Conservation (phyloP, 1,139 yeast genomes). For the Hansenula sp. region DNA sequence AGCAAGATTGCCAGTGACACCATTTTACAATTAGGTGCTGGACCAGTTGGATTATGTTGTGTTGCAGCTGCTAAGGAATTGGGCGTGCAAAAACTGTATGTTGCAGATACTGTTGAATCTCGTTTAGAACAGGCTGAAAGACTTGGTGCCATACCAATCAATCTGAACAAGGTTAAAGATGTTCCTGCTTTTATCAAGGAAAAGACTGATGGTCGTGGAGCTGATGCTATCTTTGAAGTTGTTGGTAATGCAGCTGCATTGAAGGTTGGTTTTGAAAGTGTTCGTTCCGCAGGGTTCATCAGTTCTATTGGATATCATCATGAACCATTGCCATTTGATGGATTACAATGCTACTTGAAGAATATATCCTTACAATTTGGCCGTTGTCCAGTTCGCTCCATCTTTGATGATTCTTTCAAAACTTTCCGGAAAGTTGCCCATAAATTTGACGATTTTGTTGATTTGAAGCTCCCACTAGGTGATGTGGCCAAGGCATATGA, state of each 20-base stretch:
- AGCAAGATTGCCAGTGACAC: conserved; percentile 24
- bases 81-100: conserved; percentile 79
- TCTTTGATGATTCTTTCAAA: conserved; percentile 49
- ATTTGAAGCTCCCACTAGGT: conserved; percentile 38
- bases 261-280: conserved; percentile 46
- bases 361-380: conserved; percentile 60
- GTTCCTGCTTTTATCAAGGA: conserved; percentile 27
- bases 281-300: conserved; percentile 57
- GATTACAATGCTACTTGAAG: conserved; percentile 55
- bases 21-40: conserved; percentile 55
- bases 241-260: conserved; percentile 71
- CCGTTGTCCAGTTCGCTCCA: conserved; percentile 59
- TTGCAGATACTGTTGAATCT: conserved; percentile 71
- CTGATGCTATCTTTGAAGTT: conserved; percentile 71
- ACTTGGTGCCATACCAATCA: conserved; percentile 64
- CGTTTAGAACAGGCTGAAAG: conserved; percentile 55
- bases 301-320: conserved; percentile 63
- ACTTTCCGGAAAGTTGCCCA: conserved; percentile 42
- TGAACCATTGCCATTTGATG: conserved; percentile 53
- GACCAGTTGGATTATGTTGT: conserved; percentile 70
- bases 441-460: conserved; percentile 47
- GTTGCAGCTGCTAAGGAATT: conserved; percentile 72
- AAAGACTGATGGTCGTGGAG: conserved; percentile 55
- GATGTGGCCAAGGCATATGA: conserved; percentile 46
- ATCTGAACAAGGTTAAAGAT: conserved; percentile 55